Base-by-base conservation (phyloP, 2,329 filamentous ascomycete genomes). In the Ceratocystis colombiana region DNA sequence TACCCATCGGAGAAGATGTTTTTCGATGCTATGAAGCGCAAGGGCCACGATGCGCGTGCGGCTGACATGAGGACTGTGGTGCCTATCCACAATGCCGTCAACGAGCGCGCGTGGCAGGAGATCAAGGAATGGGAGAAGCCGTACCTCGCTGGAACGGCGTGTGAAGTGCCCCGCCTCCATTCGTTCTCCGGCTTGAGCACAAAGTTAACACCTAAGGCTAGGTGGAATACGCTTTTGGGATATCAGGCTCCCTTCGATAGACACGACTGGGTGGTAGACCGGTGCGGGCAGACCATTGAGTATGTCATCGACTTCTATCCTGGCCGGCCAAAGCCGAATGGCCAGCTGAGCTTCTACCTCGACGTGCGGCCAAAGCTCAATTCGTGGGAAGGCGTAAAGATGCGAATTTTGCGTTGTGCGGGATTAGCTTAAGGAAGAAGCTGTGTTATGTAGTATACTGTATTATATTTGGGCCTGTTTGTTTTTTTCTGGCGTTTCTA, bases 221-320 rank as follows among this genome's bases (percentile, higher is more conserved):
- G 92, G 67, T 76, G 94, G 70, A 95, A 96, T 75, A 89, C 86
- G 3, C 76, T 91, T 67, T 77, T 96, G 65, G 94, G 94, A n/a
- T 97, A 96, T 75, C 87, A 88, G 68, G 81, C 87, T 64, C 94
- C 94, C 1, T 99, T 99, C 75, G 94, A 99, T 77, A 82, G 94
- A 33, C 94, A 99, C 75, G 94, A 99, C 75, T 99, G 94, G 94
- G 86, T 96, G 28, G 87, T 99, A 45, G 92, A 99, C 76, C 82
- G 94, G 64, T 97, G 94, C 73, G 93, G 89, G 37, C 87, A 80
- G 22, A 84, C 84, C 72, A 78, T 99, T 62, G 94, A 97, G 72
- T 99, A 99, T 74, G 88, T 99, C 48, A 99, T 99, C 75, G 94
- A 99, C 76, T 99, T 99, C 72, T 99, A 99, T 74, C 86, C 90